Conservation (phyloP, 305 asterid genomes). For the Fraxinus paxiana region DNA sequence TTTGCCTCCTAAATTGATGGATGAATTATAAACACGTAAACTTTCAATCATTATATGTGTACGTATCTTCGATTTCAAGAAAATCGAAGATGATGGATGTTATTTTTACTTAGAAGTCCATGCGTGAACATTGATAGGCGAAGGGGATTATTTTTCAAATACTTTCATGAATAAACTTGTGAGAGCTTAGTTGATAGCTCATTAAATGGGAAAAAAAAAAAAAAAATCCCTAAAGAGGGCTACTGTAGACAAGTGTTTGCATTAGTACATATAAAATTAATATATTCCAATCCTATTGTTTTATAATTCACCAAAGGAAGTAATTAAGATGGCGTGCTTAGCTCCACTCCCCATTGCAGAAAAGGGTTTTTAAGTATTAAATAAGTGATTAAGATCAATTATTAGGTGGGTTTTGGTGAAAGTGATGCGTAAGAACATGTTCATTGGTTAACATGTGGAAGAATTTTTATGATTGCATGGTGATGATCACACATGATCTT, state of each 20-base stretch:
- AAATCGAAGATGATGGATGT: not conserved
- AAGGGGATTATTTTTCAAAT: not conserved
- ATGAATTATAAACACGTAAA: not conserved
- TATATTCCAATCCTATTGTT: not conserved
- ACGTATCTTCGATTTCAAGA: not conserved
- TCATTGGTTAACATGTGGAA: conserved; percentile 39
- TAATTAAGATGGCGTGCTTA: conserved; percentile 9
- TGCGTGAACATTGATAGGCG: not conserved
- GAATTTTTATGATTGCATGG: conserved; percentile 19
- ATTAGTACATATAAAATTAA: not conserved
- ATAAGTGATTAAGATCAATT: conserved; percentile 32
- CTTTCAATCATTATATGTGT: not conserved
- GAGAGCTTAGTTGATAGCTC: not conserved
- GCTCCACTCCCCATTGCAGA: conserved; percentile 25
- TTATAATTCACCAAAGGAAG: not conserved
- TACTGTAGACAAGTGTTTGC: not conserved
- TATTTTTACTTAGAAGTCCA: not conserved
- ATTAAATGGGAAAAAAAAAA: not conserved
- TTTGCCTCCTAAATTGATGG: not conserved
- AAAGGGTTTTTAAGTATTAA: not conserved
- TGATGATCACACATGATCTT: conserved; percentile 41
- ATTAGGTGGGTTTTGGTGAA: conserved; percentile 33
- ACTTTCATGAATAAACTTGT: not conserved
- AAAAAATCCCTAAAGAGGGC: not conserved
- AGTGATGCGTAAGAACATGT: conserved; percentile 21